phyloP scores from a whole-genome alignment of 441 rosid genomes.

The Omphalea diandra region DNA sequence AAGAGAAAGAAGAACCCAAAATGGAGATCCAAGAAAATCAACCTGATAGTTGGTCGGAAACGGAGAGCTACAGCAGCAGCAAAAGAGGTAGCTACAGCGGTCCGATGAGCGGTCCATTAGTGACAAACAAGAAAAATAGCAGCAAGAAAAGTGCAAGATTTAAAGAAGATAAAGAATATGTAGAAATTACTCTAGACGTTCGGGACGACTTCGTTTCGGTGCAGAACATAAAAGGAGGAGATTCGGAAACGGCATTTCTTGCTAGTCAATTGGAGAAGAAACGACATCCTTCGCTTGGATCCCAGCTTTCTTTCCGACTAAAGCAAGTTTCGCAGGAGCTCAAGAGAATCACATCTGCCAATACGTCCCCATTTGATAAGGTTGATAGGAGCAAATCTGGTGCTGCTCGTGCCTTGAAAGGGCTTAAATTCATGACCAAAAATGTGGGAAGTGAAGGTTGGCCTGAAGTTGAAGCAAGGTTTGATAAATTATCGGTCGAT shows the following conservation, averaged over 20 bases:
- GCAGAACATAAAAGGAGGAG: slow-evolving; percentile 41
- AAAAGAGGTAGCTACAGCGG: slow-evolving; percentile 36
- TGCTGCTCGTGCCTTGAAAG: slow-evolving; percentile 61
- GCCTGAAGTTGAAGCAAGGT: slow-evolving; percentile 56
- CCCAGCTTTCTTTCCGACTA: slow-evolving; percentile 34
- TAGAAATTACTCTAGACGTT: slow-evolving; percentile 55
- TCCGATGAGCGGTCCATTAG: slow-evolving; percentile 47
- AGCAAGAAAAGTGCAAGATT: slow-evolving; percentile 44
- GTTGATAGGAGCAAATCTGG: slow-evolving; percentile 59
- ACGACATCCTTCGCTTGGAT: slow-evolving; percentile 34
- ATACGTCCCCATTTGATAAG: slow-evolving; percentile 19
- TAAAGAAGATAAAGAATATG: slow-evolving; percentile 35
- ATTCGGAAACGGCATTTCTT: slow-evolving; percentile 39
- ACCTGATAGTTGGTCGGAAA: slow-evolving; percentile 38
- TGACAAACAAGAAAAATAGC: slow-evolving; percentile 23
- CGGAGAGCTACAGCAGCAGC: slow-evolving; percentile 35
- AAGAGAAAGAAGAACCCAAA: neutral
- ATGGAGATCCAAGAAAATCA: slow-evolving; percentile 48
- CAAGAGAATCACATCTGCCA: slow-evolving; percentile 43
- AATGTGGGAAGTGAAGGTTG: slow-evolving; percentile 53
- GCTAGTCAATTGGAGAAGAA: slow-evolving; percentile 39
- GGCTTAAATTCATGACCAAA: slow-evolving; percentile 57
- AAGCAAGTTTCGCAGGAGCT: slow-evolving; percentile 58
- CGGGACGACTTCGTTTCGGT: slow-evolving; percentile 46
- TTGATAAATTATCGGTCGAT: slow-evolving; percentile 45